These are phyloP conservation scores for Chaetomium globosum DNA, from an alignment of 2,329 filamentous ascomycete species.

Conservation along the genomic window DNA sequence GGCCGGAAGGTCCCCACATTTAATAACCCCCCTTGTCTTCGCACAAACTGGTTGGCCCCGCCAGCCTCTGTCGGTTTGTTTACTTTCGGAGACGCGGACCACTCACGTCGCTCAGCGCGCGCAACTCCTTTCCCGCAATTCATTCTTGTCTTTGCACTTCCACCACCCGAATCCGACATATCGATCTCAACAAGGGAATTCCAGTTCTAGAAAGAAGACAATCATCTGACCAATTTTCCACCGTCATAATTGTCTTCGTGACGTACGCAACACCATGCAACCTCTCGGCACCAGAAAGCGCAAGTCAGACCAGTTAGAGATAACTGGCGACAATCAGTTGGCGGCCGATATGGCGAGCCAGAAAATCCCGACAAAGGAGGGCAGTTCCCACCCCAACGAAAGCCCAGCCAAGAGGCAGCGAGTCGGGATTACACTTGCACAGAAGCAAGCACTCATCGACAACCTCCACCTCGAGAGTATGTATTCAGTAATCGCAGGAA, in stretches of 20 bases:
- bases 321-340: slow-evolving; percentile 37
- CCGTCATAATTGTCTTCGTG: neutral
- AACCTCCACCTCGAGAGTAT: slow-evolving; percentile 87
- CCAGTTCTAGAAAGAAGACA: neutral
- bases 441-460: slow-evolving; percentile 86
- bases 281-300: slow-evolving; percentile 47
- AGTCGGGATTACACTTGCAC: slow-evolving; percentile 64
- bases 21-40: neutral
- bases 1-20: slow-evolving; percentile 20
- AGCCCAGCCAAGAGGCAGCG: slow-evolving; percentile 66
- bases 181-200: neutral
- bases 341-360: slow-evolving; percentile 36
- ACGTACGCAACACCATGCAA: neutral
- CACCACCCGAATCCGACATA: neutral
- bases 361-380: slow-evolving; percentile 42
- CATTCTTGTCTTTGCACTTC: slow-evolving; percentile 24
- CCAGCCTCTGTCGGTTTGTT: slow-evolving; percentile 36
- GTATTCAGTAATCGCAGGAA: slow-evolving; percentile 38
- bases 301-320: slow-evolving; percentile 47
- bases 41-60: slow-evolving; percentile 12
- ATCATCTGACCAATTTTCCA: too few relatives aligned
- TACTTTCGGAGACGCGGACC: slow-evolving; percentile 37
- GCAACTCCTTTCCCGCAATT: slow-evolving; percentile 27
- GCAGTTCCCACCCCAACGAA: slow-evolving; percentile 46
- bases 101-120: slow-evolving; percentile 34